Conservation (phyloP, 768 basidiomycete genomes). For the Cystobasidium onofrii region DNA sequence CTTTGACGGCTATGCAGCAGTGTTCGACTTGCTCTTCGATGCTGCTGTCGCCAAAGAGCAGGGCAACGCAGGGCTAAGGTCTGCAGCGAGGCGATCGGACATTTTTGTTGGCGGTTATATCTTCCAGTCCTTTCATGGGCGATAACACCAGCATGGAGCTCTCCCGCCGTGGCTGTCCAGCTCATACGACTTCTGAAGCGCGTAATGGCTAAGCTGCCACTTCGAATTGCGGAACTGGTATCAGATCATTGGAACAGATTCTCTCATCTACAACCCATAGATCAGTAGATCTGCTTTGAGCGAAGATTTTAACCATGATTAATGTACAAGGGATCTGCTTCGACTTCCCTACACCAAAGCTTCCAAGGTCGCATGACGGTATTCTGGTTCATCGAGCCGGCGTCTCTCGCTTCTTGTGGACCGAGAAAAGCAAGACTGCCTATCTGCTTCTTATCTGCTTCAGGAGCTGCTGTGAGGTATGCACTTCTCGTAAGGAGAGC, state of each 20-base stretch:
- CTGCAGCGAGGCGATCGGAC: not conserved
- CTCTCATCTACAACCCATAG: too few relatives aligned
- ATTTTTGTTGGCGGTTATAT: not conserved
- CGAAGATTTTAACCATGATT: not conserved
- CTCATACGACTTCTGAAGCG: too few relatives aligned
- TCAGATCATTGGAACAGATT: too few relatives aligned
- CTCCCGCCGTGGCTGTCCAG: too few relatives aligned
- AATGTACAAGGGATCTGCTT: not conserved
- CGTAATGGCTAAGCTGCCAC: too few relatives aligned
- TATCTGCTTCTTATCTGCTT: not conserved
- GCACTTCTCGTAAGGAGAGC: not conserved
- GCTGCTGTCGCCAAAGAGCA: not conserved
- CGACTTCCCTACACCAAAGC: constrained; percentile 1
- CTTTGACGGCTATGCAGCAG: not conserved
- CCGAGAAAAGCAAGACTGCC: not conserved
- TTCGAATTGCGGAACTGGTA: too few relatives aligned
- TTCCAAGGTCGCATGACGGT: constrained; percentile 15
- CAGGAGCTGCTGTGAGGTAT: not conserved
- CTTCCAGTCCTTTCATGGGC: too few relatives aligned
- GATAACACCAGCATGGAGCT: too few relatives aligned
- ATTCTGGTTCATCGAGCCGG: not conserved
- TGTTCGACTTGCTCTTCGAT: not conserved
- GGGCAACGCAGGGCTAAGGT: not conserved
- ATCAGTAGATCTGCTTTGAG: too few relatives aligned
- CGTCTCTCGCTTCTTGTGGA: not conserved